These are phyloP conservation scores for Gnaphalium uliginosum DNA, from an alignment of 129 eudicot species.

Conservation along the genomic window DNA sequence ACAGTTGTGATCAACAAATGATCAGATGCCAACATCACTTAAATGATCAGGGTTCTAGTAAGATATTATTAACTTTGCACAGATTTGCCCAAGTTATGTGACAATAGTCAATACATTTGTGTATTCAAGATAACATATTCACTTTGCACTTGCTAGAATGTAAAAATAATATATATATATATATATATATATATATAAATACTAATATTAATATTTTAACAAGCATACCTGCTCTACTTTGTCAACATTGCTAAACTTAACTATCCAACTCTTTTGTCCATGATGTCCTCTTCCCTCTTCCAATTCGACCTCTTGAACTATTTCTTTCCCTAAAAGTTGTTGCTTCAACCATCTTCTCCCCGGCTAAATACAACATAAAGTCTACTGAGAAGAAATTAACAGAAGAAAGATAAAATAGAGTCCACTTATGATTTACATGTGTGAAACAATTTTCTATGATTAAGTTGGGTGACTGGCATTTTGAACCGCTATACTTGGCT, in stretches of 20 bases:
- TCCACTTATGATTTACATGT: not conserved
- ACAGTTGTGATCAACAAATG: slow-evolving; percentile 13
- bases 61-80: not conserved
- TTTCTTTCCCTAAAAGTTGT: slow-evolving; percentile 60
- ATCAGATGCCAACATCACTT: slow-evolving; percentile 10
- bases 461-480: not conserved
- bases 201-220: not conserved
- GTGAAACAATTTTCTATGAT: slow-evolving; percentile 1
- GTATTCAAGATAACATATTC: not conserved
- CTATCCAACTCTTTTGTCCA: slow-evolving; percentile 77
- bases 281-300: slow-evolving; percentile 79
- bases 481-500: slow-evolving; percentile 5
- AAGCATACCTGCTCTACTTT: slow-evolving; percentile 71
- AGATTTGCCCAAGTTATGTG: not conserved
- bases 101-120: not conserved
- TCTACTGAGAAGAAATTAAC: slow-evolving; percentile 19
- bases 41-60: slow-evolving; percentile 17
- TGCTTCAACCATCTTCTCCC: slow-evolving; percentile 95
- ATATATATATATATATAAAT: too few species aligned
- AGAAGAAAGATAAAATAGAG: slow-evolving; percentile 21
- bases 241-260: slow-evolving; percentile 56
- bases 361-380: slow-evolving; percentile 54
- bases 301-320: slow-evolving; percentile 67
- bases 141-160: not conserved
- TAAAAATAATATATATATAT: too few species aligned